These are phyloP conservation scores for Fusarium newnesense DNA, from an alignment of 2,329 filamentous ascomycete species.

Conservation along the genomic window DNA sequence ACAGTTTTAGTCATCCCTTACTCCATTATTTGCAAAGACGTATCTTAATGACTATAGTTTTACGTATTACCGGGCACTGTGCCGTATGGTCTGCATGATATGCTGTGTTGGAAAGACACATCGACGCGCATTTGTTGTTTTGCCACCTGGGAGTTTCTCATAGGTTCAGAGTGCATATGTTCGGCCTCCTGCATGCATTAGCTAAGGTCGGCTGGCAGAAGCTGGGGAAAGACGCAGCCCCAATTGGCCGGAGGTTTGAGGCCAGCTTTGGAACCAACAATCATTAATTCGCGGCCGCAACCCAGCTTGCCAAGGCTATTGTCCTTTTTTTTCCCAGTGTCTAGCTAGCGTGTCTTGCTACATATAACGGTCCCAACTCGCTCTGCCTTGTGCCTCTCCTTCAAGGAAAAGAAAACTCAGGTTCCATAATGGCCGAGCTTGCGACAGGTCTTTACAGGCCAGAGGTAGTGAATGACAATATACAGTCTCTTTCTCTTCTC, in stretches of 20 bases:
- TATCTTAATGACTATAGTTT: neutral
- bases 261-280: neutral
- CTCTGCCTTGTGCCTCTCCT: neutral
- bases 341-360: too few species aligned
- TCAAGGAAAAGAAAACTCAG: too few species aligned
- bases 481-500: rapidly evolving
- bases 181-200: neutral
- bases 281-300: neutral
- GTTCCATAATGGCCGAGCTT: neutral
- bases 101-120: neutral
- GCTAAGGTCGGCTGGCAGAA: neutral
- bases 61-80: neutral
- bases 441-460: rapidly evolving
- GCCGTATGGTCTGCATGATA: neutral
- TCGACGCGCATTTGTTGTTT: too few species aligned
- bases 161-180: neutral
- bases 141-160: neutral
- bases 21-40: rapidly evolving
- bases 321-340: rapidly evolving
- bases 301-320: rapidly evolving
- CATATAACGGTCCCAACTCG: rapidly evolving
- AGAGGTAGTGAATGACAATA: rapidly evolving
- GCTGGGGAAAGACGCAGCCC: rapidly evolving
- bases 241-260: neutral
- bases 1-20: too few species aligned